A percentile compares a stretch with the other conserved stretches of the same genome.
phyloP scores from a whole-genome alignment of 192 early-diverging fungal genomes.

The Diversispora epigaea region DNA sequence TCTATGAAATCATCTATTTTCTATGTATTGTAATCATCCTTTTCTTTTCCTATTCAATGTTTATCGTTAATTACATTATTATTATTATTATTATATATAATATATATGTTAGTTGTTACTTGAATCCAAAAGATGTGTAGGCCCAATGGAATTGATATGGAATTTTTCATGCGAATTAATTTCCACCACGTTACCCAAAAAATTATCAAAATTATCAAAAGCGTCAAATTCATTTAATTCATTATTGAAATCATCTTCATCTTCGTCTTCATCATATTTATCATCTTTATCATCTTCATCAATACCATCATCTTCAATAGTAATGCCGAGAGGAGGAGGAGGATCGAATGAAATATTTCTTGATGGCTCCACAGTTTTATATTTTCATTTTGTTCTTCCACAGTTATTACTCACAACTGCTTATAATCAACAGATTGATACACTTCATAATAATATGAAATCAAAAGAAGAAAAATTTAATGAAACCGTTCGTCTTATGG shows the following conservation, averaged over 20 bases:
- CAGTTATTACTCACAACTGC: not conserved
- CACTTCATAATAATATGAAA: not conserved
- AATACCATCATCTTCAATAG: too few species aligned
- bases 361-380: slow-evolving; percentile 13
- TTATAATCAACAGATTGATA: slow-evolving; percentile 18
- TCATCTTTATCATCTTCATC: too few species aligned
- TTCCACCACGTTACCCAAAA: not conserved
- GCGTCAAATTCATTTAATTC: not conserved
- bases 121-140: slow-evolving; percentile 13
- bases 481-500: slow-evolving; percentile 13
- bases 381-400: slow-evolving; percentile 23
- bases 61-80: not conserved
- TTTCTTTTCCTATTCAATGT: not conserved
- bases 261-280: too few species aligned
- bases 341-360: not conserved
- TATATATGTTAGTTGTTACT: not conserved
- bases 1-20: not conserved
- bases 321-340: too few species aligned
- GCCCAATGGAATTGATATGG: slow-evolving; percentile 12
- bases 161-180: slow-evolving; percentile 20
- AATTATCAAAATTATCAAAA: not conserved
- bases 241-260: too few species aligned
- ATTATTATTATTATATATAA: too few species aligned
- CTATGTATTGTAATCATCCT: not conserved
- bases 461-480: slow-evolving; percentile 13